phyloP scores from a whole-genome alignment of 768 basidiomycete species.

The Sistotremastrum suecicum region DNA sequence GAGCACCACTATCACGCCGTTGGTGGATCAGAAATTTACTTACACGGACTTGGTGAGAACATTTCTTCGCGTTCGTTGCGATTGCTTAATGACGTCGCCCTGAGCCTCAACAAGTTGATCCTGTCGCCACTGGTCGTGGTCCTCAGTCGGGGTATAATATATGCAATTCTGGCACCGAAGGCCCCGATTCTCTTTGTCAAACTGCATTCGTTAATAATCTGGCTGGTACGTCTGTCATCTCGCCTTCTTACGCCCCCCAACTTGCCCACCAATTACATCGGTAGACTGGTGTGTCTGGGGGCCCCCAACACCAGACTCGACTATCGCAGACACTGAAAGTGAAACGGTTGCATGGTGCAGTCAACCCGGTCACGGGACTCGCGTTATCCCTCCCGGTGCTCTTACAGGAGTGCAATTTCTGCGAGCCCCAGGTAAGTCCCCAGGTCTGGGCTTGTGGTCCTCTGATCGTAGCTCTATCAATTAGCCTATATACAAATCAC shows the following conservation, averaged over 20 bases:
- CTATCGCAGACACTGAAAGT: constrained; percentile 53
- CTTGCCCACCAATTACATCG: neutral
- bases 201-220: constrained; percentile 51
- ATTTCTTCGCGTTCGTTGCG: no score
- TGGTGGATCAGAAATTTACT: no score
- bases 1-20: no score
- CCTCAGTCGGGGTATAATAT: constrained; percentile 49
- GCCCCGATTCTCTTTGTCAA: constrained; percentile 52
- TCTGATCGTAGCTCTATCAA: neutral
- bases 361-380: constrained; percentile 55
- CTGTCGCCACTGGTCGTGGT: constrained; percentile 32
- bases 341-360: constrained; percentile 68
- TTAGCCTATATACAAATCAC: constrained; percentile 39
- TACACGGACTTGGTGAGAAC: no score
- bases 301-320: constrained; percentile 32
- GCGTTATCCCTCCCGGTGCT: constrained; percentile 55
- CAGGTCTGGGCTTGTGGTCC: constrained; percentile 11
- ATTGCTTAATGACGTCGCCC: no score
- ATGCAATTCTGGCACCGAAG: constrained; percentile 54
- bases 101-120: constrained; percentile 39
- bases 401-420: constrained; percentile 52
- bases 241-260: neutral
- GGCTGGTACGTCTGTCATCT: constrained; percentile 18
- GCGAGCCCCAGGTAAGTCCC: constrained; percentile 24
- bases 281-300: constrained; percentile 63